Conservation (phyloP, 2,329 filamentous ascomycete genomes). For the Xylaria arbuscula region DNA sequence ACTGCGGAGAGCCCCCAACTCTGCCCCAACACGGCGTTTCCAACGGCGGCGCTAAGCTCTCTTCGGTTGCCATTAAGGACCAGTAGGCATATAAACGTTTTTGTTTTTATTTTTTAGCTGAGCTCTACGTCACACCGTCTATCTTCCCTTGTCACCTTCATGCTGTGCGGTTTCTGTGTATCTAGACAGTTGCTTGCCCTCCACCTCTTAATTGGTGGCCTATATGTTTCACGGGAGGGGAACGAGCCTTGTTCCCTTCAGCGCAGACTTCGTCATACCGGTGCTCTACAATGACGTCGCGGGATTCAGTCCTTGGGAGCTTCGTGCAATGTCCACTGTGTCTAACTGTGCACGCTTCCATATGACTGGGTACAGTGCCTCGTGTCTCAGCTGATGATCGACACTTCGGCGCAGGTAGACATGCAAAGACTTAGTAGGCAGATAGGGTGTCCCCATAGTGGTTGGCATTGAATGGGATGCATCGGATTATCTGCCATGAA, state of each 20-base stretch:
- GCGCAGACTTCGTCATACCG: slow-evolving; percentile 10
- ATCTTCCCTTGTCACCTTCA: neutral
- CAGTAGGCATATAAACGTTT: no score
- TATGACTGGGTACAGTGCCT: slow-evolving; percentile 18
- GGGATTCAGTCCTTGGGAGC: neutral
- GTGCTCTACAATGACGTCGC: slow-evolving; percentile 28
- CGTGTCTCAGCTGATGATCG: slow-evolving; percentile 16
- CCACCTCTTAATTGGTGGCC: slow-evolving; percentile 9
- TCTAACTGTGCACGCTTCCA: slow-evolving; percentile 10
- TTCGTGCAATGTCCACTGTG: slow-evolving; percentile 19
- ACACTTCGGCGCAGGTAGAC: slow-evolving; percentile 9
- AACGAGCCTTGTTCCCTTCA: neutral
- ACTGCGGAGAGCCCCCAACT: no score
- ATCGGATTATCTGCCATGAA: neutral
- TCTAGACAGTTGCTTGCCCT: neutral
- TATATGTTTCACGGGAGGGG: neutral
- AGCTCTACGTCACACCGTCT: no score
- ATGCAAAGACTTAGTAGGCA: slow-evolving; percentile 7
- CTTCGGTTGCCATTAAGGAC: neutral
- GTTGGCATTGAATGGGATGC: slow-evolving; percentile 7
- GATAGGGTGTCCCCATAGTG: neutral
- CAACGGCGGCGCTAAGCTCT: neutral
- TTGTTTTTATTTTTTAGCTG: no score
- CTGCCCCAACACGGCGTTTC: neutral
- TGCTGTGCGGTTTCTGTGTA: neutral